Base-by-base conservation (phyloP, 208 protist genomes). In the Crithidia fasciculata region DNA sequence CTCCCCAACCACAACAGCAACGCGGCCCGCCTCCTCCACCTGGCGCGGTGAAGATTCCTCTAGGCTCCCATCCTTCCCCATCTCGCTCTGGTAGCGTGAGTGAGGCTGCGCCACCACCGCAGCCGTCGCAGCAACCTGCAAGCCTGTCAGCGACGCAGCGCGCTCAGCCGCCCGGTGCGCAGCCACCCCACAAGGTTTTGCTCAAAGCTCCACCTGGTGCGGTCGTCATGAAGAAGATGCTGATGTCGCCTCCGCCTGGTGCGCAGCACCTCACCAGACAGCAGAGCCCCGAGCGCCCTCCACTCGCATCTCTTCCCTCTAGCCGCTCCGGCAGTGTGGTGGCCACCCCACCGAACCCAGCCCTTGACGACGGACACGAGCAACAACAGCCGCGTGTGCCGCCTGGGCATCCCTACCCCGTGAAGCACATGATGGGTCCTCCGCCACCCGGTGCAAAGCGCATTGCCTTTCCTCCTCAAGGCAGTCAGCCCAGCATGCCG, bases 341-440 rank as follows among this genome's bases (percentile, higher is more conserved):
- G 0, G 37, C 52, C 6, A 13, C 52, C 4, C 39, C 64, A 6
- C 4, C 6, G 9, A 4, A 8, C 4, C 2, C 52, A 3, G 8
- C 39, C 15, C 15, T 36, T 4, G 37, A 19, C 40, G 40, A 62
- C 5, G 47, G 19, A 41, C 65, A 58, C n/a, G 56, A 72, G 67
- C 67, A 72, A 12, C 56, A 72, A 43, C 72, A 59, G 41, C 56
- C 40, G 9, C 63, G 4, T 44, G 47, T 9, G 10, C 19, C 49
- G n/a, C 57, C 57, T 4, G 43, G 41, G 6, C 40, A 16, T 4
- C 8, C 45, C 7, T 62, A 44, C 15, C 28, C 55, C 7, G 54
- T 76, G 61, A 76, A 76, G 45, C 54, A 64, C 61, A 56, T 76
- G 28, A n/a, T 56, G 45, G 61, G 53, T 8, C 55, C 72, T 2